Evolutionary conservation across 2,329 filamentous ascomycete genomes (phyloP), one percentile per base, ranked within the genome.

Genomic region (Colletotrichum cereale): DNA sequence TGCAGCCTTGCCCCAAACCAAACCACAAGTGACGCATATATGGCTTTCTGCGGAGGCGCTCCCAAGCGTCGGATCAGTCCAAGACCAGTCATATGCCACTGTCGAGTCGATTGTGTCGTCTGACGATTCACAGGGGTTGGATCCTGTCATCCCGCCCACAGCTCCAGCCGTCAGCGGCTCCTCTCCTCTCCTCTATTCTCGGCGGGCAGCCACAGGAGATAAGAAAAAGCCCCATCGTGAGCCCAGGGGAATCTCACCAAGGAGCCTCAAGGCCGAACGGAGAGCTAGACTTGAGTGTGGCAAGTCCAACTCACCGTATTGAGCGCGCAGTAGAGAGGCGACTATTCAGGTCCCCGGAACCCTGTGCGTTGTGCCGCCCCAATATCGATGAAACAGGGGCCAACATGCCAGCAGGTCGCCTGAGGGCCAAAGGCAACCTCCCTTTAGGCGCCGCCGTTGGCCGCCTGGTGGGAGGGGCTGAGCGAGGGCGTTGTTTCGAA

Each of bases 311-410:
- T 11, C 29, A 16, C 16, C 26, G 26, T 10, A 16, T 53, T 31
- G 50, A 18, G 21, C 6, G 21, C 18, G 34, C 34, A 56, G 26
- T 56, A 6, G 34, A 26, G n/a, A 38, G 34, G 34, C n/a, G 53
- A 56, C n/a, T 38, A 11, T n/a, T 24, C 53, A 24, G 38, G 34
- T 24, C 34, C 12, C 52, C 47, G 38, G 40, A 50, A 36, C 65
- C 55, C 26, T 60, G 55, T 26, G 8, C 26, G 12, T 34, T 48
- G 60, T 64, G 66, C 42, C 36, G 40, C 61, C 36, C 8, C 58
- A 71, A 57, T 71, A 60, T 44, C 66, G 65, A 58, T 71, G 68
- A 71, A 71, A 71, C 68, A 71, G 68, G 67, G 63, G 64, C 67
- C 34, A 57, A 44, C 57, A 29, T 29, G 52, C 31, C 68, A 60